A percentile compares a stretch with the other conserved stretches of the same genome.
Evolutionary conservation across 306 rosid genomes (phyloP).

Genomic region (Casuarina cunninghamiana): DNA sequence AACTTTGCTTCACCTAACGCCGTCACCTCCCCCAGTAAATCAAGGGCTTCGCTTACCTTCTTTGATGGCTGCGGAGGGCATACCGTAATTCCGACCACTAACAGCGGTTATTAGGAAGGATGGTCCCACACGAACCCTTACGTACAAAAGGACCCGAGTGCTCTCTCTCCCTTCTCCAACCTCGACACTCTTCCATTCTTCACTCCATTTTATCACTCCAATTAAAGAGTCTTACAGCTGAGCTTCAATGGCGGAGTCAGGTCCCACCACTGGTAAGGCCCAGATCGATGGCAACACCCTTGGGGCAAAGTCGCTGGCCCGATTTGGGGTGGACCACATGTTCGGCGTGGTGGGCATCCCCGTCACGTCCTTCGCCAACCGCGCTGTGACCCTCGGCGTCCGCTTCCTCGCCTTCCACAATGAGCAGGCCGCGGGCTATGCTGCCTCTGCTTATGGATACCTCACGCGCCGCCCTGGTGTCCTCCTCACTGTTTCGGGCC

Average conservation of each 20-base stretch:
- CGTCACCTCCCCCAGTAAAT: neutral
- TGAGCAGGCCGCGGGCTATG: slow-evolving; percentile 96
- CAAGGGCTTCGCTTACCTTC: too few species aligned
- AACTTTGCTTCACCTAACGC: neutral
- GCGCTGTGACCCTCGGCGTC: slow-evolving; percentile 79
- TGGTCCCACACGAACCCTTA: too few species aligned
- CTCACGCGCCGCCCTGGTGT: slow-evolving; percentile 78
- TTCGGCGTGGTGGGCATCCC: slow-evolving; percentile 98
- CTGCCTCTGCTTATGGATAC: slow-evolving; percentile 96
- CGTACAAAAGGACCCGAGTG: too few species aligned
- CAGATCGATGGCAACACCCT: slow-evolving; percentile 66
- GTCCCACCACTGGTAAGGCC: neutral
- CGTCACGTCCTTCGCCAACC: slow-evolving; percentile 81
- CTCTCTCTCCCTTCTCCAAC: too few species aligned
- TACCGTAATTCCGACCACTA: too few species aligned
- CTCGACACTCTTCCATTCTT: neutral
- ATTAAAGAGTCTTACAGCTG: neutral
- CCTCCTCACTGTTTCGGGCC: slow-evolving; percentile 91
- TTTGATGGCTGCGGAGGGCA: too few species aligned
- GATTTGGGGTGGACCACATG: slow-evolving; percentile 72
- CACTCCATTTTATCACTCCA: neutral
- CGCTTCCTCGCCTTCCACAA: slow-evolving; percentile 89
- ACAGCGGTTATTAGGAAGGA: too few species aligned
- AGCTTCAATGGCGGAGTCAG: slow-evolving; percentile 29
- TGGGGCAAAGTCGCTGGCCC: slow-evolving; percentile 63